phyloP scores from a whole-genome alignment of 148 eudicot species.

The Rhododendron henanense region DNA sequence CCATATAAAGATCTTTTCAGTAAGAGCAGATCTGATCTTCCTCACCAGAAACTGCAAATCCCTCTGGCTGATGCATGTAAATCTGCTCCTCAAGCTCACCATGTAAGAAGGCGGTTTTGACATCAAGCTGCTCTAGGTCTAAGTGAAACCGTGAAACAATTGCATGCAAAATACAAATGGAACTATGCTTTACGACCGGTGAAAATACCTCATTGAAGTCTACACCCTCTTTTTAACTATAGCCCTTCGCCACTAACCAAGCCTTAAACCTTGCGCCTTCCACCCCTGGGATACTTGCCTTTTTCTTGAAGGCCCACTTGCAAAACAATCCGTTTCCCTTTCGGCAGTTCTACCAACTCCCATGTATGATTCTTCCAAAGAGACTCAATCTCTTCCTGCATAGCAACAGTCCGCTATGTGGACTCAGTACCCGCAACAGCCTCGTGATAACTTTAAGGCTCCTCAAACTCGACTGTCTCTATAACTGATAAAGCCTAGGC shows the following conservation, averaged over 20 bases:
- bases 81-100: background rate
- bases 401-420: background rate
- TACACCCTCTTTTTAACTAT: background rate
- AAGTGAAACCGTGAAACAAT: background rate
- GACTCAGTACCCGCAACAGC: background rate
- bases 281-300: background rate
- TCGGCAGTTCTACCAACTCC: background rate
- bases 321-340: background rate
- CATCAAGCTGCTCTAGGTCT: background rate
- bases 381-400: background rate
- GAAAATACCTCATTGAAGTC: background rate
- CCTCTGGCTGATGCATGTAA: background rate
- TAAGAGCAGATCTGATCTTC: background rate
- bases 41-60: background rate
- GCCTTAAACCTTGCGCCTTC: background rate
- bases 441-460: background rate
- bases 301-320: background rate
- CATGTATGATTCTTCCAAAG: background rate
- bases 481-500: background rate
- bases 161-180: background rate
- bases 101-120: background rate
- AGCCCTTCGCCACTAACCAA: background rate
- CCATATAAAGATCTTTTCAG: background rate
- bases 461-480: background rate
- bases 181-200: background rate